phyloP scores from a whole-genome alignment of 2,329 filamentous ascomycete species.

The Bipolaris gigantea region DNA sequence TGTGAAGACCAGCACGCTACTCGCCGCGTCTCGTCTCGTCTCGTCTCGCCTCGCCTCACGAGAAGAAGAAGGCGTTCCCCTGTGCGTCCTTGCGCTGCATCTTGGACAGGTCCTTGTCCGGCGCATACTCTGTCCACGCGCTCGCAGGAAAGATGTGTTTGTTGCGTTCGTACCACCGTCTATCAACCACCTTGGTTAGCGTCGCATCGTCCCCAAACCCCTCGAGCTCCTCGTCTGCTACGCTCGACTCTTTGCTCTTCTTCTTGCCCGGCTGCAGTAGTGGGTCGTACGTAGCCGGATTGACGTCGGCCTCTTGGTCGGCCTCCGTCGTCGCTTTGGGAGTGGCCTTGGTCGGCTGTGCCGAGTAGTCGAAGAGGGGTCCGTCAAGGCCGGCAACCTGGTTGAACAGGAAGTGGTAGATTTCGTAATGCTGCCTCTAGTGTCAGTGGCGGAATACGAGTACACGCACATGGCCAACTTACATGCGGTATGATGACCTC shows the following conservation, averaged over 20 bases:
- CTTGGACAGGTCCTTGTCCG: constrained; percentile 79
- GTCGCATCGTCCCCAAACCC: constrained; percentile 76
- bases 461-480: constrained; percentile 31
- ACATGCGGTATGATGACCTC: constrained; percentile 94
- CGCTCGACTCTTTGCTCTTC: constrained; percentile 37
- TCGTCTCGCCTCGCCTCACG: too few relatives aligned
- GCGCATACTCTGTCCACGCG: constrained; percentile 93
- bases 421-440: constrained; percentile 79
- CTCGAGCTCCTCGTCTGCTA: constrained; percentile 61
- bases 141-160: constrained; percentile 98
- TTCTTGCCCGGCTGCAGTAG: constrained; percentile 43
- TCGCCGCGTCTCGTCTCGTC: not conserved
- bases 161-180: constrained; percentile 94
- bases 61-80: constrained; percentile 85
- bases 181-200: constrained; percentile 90
- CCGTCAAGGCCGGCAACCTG: constrained; percentile 74
- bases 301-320: constrained; percentile 23
- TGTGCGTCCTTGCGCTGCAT: constrained; percentile 79
- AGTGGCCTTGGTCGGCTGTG: constrained; percentile 51
- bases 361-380: constrained; percentile 75
- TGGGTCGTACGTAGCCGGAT: constrained; percentile 45
- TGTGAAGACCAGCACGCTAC: not conserved
- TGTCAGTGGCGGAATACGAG: constrained; percentile 13
- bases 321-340: constrained; percentile 25
- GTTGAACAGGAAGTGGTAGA: constrained; percentile 96